Conservation (phyloP, 768 basidiomycete species). For the Bullera alba region DNA sequence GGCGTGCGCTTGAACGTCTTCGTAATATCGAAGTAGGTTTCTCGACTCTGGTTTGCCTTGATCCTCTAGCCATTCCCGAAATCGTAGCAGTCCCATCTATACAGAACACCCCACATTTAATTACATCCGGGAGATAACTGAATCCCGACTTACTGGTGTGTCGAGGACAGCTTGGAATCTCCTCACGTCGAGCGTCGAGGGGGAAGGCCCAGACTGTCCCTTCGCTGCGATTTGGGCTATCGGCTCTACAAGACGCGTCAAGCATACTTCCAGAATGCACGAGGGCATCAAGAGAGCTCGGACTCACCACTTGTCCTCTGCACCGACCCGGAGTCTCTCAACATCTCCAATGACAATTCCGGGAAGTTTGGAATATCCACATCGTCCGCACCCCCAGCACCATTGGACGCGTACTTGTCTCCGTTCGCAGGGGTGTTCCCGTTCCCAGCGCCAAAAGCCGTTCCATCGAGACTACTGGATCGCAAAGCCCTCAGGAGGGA, state of each 20-base stretch:
- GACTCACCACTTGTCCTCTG: constrained; percentile 15
- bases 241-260: constrained; percentile 7
- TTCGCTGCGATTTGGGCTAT: constrained; percentile 1
- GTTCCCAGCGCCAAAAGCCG: no score
- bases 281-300: no score
- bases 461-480: no score
- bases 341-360: background rate
- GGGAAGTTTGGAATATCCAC: constrained; percentile 8
- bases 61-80: constrained; percentile 15
- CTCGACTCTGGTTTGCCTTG: constrained; percentile 16
- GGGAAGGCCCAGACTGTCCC: constrained; percentile 2
- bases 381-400: no score
- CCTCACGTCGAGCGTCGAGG: constrained; percentile 7
- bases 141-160: constrained; percentile 4
- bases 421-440: no score
- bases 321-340: background rate
- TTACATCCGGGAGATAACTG: background rate
- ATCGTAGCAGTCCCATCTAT: constrained; percentile 17
- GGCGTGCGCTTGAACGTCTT: constrained; percentile 9
- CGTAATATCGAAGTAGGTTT: constrained; percentile 14
- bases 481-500: no score
- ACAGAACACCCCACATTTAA: no score
- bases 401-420: no score
- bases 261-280: background rate
- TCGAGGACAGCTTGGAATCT: constrained; percentile 8